Evolutionary conservation across 345 rosid genomes (phyloP).

Genomic region (Capsella bursapastoris): DNA sequence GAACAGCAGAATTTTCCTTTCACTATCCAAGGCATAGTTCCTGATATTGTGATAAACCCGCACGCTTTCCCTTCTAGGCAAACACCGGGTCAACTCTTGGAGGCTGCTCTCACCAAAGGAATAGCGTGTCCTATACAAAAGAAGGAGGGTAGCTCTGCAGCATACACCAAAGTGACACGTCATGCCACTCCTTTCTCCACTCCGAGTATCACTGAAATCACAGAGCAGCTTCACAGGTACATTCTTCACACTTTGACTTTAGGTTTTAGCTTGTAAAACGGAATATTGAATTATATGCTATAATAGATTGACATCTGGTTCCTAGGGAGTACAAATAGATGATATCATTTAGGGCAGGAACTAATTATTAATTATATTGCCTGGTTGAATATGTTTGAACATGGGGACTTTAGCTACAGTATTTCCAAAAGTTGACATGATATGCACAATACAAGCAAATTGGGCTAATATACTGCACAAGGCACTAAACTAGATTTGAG

Average conservation of each 20-base stretch:
- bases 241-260: neutral
- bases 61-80: constrained; percentile 96
- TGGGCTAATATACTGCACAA: neutral
- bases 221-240: constrained; percentile 89
- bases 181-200: constrained; percentile 92
- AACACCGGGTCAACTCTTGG: constrained; percentile 92
- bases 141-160: constrained; percentile 40
- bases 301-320: constrained; percentile 6
- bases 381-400: neutral
- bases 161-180: constrained; percentile 61
- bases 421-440: neutral
- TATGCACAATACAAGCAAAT: constrained; percentile 9
- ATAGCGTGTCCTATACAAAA: constrained; percentile 62
- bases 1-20: constrained; percentile 92
- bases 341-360: neutral
- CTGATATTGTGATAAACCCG: constrained; percentile 86
- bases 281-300: neutral
- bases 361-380: neutral
- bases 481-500: neutral
- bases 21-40: constrained; percentile 90
- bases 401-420: constrained; percentile 1
- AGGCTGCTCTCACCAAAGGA: constrained; percentile 93
- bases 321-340: neutral
- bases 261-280: neutral
- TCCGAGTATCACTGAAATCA: constrained; percentile 67